A percentile compares a stretch with the other conserved stretches of the same genome.
Evolutionary conservation across 768 basidiomycete species (phyloP).

Genomic region (Strobilomyces dryophilus): DNA sequence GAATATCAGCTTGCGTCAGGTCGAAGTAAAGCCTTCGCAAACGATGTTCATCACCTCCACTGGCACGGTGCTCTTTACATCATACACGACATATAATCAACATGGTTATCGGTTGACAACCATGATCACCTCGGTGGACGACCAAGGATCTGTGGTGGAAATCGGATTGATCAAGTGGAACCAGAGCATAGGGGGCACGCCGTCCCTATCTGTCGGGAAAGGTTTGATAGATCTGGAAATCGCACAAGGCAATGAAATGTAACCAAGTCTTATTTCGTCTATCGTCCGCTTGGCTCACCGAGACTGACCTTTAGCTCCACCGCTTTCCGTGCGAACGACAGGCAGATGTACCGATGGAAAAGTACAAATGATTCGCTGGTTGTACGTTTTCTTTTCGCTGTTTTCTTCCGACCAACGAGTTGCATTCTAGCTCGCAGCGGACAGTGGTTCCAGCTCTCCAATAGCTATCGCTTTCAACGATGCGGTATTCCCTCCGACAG

Average conservation of each 20-base stretch:
- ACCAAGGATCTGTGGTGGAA: constrained; percentile 2
- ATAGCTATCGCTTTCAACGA: constrained; percentile 11
- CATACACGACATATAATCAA: background rate
- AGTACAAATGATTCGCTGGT: background rate
- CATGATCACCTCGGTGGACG: constrained; percentile 13
- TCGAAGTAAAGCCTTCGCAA: constrained; percentile 7
- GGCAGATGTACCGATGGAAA: constrained; percentile 12
- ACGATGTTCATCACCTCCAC: constrained; percentile 15
- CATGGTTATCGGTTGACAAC: background rate
- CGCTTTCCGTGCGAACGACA: constrained; percentile 10
- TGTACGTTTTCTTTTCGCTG: background rate
- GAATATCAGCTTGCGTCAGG: constrained; percentile 19
- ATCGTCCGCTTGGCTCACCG: background rate
- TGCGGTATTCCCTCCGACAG: background rate
- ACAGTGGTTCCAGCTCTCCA: background rate
- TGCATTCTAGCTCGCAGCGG: constrained; percentile 3
- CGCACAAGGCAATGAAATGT: background rate
- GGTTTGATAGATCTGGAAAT: constrained; percentile 2
- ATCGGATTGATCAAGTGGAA: constrained; percentile 19
- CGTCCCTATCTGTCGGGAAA: background rate
- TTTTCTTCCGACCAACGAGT: no score
- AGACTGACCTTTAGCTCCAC: background rate
- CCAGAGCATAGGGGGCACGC: background rate
- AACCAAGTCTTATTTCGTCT: background rate
- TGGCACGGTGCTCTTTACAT: constrained; percentile 14